phyloP scores from a whole-genome alignment of 371 early-diverging fungal genomes.

The Saksenaea oblongispora region DNA sequence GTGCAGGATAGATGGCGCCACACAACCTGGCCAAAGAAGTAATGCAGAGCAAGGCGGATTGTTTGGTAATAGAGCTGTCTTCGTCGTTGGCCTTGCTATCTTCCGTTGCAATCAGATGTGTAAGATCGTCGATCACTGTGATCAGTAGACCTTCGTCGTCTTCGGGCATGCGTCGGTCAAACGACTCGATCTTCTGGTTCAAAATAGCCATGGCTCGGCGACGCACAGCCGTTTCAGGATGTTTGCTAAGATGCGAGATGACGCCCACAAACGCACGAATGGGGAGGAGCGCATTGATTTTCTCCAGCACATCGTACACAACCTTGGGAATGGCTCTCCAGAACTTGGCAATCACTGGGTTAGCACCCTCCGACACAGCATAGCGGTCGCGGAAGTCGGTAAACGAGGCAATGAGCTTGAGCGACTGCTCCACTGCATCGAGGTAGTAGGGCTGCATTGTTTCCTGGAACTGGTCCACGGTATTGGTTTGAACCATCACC shows the following conservation, averaged over 20 bases:
- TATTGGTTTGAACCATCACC: slow-evolving; percentile 45
- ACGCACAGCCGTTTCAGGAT: slow-evolving; percentile 69
- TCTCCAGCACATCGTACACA: slow-evolving; percentile 74
- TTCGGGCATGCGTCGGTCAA: slow-evolving; percentile 46
- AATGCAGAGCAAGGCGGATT: slow-evolving; percentile 80
- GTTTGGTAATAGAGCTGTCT: slow-evolving; percentile 70
- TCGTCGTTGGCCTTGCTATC: slow-evolving; percentile 32
- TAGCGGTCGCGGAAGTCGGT: slow-evolving; percentile 43
- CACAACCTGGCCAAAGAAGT: slow-evolving; percentile 72
- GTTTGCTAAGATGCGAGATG: slow-evolving; percentile 64
- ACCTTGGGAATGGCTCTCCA: slow-evolving; percentile 65
- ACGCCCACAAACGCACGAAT: slow-evolving; percentile 74
- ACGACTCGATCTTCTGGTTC: slow-evolving; percentile 63
- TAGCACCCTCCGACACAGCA: slow-evolving; percentile 34
- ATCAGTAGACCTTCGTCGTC: slow-evolving; percentile 47
- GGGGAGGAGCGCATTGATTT: slow-evolving; percentile 76
- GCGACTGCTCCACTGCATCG: slow-evolving; percentile 46
- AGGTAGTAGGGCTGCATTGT: slow-evolving; percentile 57
- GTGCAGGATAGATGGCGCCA: slow-evolving; percentile 61
- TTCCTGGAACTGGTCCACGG: slow-evolving; percentile 32
- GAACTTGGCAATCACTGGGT: slow-evolving; percentile 50
- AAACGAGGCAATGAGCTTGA: slow-evolving; percentile 59
- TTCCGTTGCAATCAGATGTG: slow-evolving; percentile 45
- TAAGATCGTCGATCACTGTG: slow-evolving; percentile 49
- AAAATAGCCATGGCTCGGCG: slow-evolving; percentile 83